Evolutionary conservation across 2,329 filamentous ascomycete species (phyloP), one percentile per base, ranked within the genome.

Genomic region (Cladophialophora exuberans): DNA sequence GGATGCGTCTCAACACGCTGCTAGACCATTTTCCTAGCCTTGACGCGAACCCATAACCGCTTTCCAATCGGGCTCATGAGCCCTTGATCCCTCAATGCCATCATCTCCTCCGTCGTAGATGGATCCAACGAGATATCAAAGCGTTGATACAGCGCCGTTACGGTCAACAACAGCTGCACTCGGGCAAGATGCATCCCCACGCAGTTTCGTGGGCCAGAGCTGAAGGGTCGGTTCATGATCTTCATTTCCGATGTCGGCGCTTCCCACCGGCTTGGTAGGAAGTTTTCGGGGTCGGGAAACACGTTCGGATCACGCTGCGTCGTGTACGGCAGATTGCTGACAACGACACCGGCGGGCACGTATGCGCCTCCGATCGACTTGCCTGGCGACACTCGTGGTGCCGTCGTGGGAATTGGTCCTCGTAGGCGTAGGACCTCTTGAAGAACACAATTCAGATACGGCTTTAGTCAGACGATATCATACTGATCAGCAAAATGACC

Each of bases 381-480:
- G 22, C 70, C 53, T 4, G 73, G 73, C 0, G 73, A 74, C n/a
- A 68, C 36, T 1, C 75, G 67, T 18, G 64, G 61, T 18, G 72
- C 26, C 0, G 66, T 70, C 3, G 65, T 65, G 1, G 71, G 69
- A 1, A 74, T 67, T 1, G 72, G 66, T 4, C 73, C 72, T 43
- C 73, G 65, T 5, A 76, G 62, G 13, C 75, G 70, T 2, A 76
- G 63, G 3, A 69, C 65, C 55, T 77, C 75, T 51, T 76, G 68
- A 62, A 75, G 71, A 15, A 69, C 62, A 11, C 66, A 69, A 51
- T 75, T 72, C 11, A 77, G 65, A 26, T 57, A 59, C 6, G 28
- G 28, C 28, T 31, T 6, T 13, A 31, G 28, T 6, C 28, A 31
- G 28, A 31, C 6, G 13, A 31, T 13, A 13, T 31, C 28, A 31